These are phyloP conservation scores for Atractiella rhizophila DNA, from an alignment of 768 basidiomycete genomes.

Conservation along the genomic window DNA sequence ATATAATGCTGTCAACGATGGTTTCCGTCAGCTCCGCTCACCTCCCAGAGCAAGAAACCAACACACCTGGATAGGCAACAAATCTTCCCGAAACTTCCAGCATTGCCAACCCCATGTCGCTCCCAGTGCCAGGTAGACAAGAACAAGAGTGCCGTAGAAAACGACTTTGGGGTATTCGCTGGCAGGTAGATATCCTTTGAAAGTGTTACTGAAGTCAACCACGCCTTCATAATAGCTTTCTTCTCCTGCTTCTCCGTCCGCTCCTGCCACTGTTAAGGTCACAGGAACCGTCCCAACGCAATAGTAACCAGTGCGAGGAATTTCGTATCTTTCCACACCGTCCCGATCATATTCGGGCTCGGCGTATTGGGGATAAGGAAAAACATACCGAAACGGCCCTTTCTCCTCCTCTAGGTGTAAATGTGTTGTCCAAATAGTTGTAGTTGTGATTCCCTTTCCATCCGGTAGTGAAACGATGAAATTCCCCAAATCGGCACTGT, in stretches of 20 bases:
- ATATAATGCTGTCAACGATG: conserved; percentile 48
- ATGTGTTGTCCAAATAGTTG: conserved; percentile 68
- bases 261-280: conserved; percentile 20
- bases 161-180: conserved; percentile 93
- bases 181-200: conserved; percentile 66
- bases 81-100: conserved; percentile 49
- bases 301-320: conserved; percentile 76
- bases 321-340: conserved; percentile 46
- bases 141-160: conserved; percentile 32
- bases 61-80: conserved; percentile 64
- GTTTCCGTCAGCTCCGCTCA: neutral
- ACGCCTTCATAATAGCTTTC: conserved; percentile 21
- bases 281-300: conserved; percentile 80
- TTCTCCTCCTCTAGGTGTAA: conserved; percentile 29
- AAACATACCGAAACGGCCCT: neutral
- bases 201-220: conserved; percentile 66
- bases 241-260: neutral
- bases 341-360: too few species aligned
- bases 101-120: conserved; percentile 60
- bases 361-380: neutral
- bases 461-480: conserved; percentile 62
- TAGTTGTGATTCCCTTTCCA: conserved; percentile 37
- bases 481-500: conserved; percentile 42
- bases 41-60: conserved; percentile 6
- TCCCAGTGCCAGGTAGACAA: conserved; percentile 47